Evolutionary conservation across 2,329 filamentous ascomycete species (phyloP).

Genomic region (Arthrobotrys pseudoclavata): DNA sequence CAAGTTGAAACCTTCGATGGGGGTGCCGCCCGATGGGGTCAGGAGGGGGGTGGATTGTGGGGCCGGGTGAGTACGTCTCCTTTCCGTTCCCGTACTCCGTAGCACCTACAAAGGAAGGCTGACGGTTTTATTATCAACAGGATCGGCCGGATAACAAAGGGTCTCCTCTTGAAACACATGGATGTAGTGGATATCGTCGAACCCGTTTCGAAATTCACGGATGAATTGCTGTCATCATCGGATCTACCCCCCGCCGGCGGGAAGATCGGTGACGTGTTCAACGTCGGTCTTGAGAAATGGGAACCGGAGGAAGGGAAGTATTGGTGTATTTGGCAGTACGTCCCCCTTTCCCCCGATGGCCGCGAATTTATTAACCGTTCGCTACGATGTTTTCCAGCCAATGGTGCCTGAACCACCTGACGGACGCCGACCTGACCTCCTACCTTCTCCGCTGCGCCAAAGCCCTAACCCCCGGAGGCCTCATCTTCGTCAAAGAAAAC

Average conservation of each 20-base stretch:
- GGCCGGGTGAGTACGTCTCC: conserved; percentile 65
- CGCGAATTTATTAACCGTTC: too few species aligned
- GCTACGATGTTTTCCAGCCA: conserved; percentile 70
- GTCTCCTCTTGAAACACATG: conserved; percentile 75
- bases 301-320: conserved; percentile 71
- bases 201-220: conserved; percentile 85
- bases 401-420: conserved; percentile 89
- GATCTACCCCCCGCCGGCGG: conserved; percentile 65
- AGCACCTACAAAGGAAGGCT: not conserved
- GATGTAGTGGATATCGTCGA: conserved; percentile 85
- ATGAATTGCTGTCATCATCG: conserved; percentile 66
- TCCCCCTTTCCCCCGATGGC: not conserved
- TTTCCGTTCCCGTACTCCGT: too few species aligned
- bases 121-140: conserved; percentile 66
- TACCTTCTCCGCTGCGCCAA: conserved; percentile 76
- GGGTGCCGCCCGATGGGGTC: conserved; percentile 59
- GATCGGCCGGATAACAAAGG: conserved; percentile 85
- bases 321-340: conserved; percentile 74
- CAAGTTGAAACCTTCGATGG: conserved; percentile 70
- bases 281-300: conserved; percentile 82
- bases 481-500: conserved; percentile 87
- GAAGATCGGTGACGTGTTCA: conserved; percentile 76
- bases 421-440: conserved; percentile 77
- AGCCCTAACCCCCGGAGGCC: conserved; percentile 66
- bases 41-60: conserved; percentile 66